A percentile compares a stretch with the other conserved stretches of the same genome.
Conservation (phyloP, 495 filamentous ascomycete species). For the Hamigera avellanea region DNA sequence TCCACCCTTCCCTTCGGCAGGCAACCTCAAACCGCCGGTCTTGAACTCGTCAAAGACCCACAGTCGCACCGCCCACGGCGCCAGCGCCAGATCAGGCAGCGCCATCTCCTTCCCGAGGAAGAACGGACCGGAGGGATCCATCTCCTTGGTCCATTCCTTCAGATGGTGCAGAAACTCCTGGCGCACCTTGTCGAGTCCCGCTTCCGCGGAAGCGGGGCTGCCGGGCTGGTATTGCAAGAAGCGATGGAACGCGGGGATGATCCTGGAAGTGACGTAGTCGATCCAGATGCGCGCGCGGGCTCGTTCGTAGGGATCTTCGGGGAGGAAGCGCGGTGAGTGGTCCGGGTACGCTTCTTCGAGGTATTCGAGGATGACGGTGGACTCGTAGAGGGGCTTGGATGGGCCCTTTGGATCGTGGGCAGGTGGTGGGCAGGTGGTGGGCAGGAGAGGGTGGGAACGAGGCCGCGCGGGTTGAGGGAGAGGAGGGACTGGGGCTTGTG, state of each 20-base stretch:
- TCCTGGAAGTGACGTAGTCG: constrained; percentile 50
- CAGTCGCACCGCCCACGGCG: constrained; percentile 55
- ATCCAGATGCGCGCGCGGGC: constrained; percentile 56
- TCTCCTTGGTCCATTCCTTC: constrained; percentile 45
- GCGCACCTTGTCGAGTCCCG: constrained; percentile 29
- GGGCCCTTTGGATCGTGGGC: not conserved
- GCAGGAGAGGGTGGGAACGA: constrained; percentile 63
- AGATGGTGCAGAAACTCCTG: constrained; percentile 38
- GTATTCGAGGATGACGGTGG: constrained; percentile 55
- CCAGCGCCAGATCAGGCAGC: constrained; percentile 52
- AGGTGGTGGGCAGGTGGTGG: constrained; percentile 13
- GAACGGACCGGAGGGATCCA: constrained; percentile 48
- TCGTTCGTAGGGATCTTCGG: constrained; percentile 41
- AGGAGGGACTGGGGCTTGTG: constrained; percentile 69
- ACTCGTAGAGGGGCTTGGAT: constrained; percentile 54
- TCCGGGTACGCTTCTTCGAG: constrained; percentile 54
- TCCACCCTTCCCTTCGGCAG: constrained; percentile 33
- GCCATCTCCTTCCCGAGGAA: constrained; percentile 46
- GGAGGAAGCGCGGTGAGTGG: constrained; percentile 36
- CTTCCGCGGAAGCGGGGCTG: constrained; percentile 4
- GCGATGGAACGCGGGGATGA: constrained; percentile 52
- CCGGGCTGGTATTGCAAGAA: constrained; percentile 51
- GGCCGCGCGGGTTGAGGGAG: constrained; percentile 74
- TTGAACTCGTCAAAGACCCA: constrained; percentile 66
- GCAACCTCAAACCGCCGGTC: constrained; percentile 44